Conservation (phyloP, 2,329 filamentous ascomycete genomes). For the Chaetomium sp. region DNA sequence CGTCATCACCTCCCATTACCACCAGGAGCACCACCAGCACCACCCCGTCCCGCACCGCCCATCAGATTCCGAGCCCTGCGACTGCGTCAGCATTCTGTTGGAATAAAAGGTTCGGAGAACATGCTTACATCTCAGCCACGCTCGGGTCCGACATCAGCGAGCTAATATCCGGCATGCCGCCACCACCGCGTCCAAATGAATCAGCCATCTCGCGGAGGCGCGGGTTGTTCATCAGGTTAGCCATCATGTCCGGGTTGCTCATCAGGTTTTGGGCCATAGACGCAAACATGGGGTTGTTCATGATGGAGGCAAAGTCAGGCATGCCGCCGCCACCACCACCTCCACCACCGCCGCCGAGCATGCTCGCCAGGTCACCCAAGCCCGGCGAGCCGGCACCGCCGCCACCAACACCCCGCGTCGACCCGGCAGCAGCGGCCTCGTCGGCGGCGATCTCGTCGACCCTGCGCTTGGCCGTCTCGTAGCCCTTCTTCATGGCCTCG, state of each 20-base stretch:
- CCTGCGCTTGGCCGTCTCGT: slow-evolving; percentile 85
- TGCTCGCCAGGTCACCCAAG: slow-evolving; percentile 68
- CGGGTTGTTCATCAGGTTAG: slow-evolving; percentile 92
- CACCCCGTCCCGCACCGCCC: slow-evolving; percentile 35
- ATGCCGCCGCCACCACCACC: slow-evolving; percentile 67
- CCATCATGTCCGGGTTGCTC: slow-evolving; percentile 93
- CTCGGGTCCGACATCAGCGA: slow-evolving; percentile 88
- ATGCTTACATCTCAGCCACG: slow-evolving; percentile 87
- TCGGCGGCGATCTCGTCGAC: slow-evolving; percentile 75
- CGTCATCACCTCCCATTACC: slow-evolving; percentile 22
- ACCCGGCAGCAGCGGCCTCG: slow-evolving; percentile 43
- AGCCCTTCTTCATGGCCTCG: slow-evolving; percentile 96
- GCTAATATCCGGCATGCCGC: slow-evolving; percentile 86
- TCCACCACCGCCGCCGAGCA: slow-evolving; percentile 60
- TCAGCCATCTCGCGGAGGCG: slow-evolving; percentile 84
- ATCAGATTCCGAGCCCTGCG: slow-evolving; percentile 39
- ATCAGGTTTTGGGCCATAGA: slow-evolving; percentile 97
- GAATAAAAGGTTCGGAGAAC: neutral
- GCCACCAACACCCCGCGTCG: slow-evolving; percentile 31
- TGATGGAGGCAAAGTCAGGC: slow-evolving; percentile 83
- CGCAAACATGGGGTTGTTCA: slow-evolving; percentile 98
- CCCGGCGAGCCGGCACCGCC: slow-evolving; percentile 55
- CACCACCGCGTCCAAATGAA: slow-evolving; percentile 68
- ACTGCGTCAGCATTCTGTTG: slow-evolving; percentile 9
- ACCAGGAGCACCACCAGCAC: slow-evolving; percentile 10